A percentile compares a stretch with the other conserved stretches of the same genome.
Evolutionary conservation across 495 filamentous ascomycete genomes (phyloP).

Genomic region (Letharia columbiana): DNA sequence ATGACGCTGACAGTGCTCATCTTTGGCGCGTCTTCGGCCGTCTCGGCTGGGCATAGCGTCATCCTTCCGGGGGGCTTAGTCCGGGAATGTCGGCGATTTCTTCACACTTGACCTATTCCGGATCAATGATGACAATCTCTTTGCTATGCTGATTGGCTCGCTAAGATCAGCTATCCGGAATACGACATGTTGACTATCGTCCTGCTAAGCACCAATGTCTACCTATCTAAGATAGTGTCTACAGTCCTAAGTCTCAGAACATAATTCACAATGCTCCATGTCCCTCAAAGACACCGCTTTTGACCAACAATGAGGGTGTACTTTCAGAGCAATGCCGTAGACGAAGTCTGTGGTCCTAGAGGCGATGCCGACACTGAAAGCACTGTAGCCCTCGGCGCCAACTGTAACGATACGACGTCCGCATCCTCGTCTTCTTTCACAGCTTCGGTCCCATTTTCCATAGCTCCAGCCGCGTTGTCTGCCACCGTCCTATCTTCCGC

Average conservation of each 20-base stretch:
- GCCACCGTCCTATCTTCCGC: not conserved
- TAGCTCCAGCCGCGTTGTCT: not conserved
- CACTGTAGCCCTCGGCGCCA: not conserved
- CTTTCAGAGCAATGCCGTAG: not conserved
- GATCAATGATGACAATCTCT: not conserved
- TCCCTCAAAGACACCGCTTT: not conserved
- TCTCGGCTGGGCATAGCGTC: not conserved
- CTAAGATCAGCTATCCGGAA: not conserved
- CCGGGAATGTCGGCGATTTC: not conserved
- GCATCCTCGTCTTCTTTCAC: not conserved
- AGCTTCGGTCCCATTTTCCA: not conserved
- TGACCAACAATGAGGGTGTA: not conserved
- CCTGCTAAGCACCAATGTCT: not conserved
- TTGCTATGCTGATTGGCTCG: not conserved
- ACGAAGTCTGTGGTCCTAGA: not conserved
- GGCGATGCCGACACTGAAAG: not conserved
- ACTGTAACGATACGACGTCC: not conserved
- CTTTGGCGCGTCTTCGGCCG: not conserved
- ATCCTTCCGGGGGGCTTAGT: not conserved
- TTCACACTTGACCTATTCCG: not conserved
- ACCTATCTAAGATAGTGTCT: too few species aligned
- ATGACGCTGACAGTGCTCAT: conserved; percentile 4
- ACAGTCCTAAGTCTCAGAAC: not conserved
- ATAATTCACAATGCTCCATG: not conserved
- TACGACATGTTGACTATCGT: not conserved